phyloP scores from a whole-genome alignment of 2,329 filamentous ascomycete species.

The Ceratocystis papillata region DNA sequence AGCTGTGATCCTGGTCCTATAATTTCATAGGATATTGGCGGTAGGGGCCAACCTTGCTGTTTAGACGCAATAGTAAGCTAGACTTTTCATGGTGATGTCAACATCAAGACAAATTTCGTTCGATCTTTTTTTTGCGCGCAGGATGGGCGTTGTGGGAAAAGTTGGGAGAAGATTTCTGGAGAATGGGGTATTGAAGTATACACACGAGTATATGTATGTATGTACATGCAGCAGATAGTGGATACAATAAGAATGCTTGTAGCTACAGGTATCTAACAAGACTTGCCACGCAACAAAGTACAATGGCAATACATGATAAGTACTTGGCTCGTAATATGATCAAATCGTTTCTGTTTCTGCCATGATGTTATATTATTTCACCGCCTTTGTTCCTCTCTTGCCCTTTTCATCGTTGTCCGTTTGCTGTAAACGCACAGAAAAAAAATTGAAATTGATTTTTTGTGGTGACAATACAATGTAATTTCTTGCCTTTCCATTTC shows the following conservation, averaged over 20 bases:
- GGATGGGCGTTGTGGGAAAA: background rate
- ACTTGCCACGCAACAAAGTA: background rate
- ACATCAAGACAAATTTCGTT: background rate
- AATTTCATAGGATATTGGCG: background rate
- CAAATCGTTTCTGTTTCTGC: background rate
- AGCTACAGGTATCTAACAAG: background rate
- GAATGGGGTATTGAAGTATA: no score
- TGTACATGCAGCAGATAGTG: background rate
- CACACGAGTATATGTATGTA: background rate
- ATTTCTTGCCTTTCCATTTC: no score
- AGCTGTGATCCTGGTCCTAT: background rate
- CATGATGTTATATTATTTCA: background rate
- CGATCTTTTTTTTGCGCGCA: background rate
- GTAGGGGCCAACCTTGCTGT: background rate
- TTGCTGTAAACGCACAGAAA: background rate
- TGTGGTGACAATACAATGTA: background rate
- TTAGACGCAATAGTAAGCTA: background rate
- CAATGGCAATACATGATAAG: background rate
- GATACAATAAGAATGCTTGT: background rate
- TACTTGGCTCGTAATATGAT: background rate
- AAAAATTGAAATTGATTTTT: background rate
- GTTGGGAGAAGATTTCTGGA: background rate
- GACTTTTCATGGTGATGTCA: background rate
- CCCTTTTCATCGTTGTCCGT: background rate
- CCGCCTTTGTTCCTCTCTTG: constrained; percentile 2